phyloP scores from a whole-genome alignment of 768 basidiomycete species.

The Fomitopsis pulvina region DNA sequence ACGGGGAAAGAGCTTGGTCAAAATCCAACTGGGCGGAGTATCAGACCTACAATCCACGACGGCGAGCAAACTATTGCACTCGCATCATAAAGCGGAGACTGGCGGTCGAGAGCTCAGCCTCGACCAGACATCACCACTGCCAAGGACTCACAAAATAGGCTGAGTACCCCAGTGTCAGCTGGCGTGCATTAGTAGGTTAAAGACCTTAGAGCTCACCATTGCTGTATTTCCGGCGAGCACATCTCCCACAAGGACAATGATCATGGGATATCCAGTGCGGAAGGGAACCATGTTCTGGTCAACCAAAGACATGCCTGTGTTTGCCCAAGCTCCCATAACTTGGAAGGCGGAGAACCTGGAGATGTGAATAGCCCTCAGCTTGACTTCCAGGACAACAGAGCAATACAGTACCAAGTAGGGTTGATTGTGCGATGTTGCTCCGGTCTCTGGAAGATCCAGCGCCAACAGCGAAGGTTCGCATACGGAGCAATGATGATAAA shows the following conservation, averaged over 20 bases:
- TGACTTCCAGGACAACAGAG: background rate
- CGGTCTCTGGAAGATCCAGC: slow-evolving; percentile 28
- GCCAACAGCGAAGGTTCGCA: slow-evolving; percentile 31
- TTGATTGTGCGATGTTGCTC: slow-evolving; percentile 33
- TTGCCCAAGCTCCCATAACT: slow-evolving; percentile 43
- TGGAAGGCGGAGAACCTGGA: slow-evolving; percentile 42
- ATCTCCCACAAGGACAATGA: slow-evolving; percentile 33
- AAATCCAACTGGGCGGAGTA: slow-evolving; percentile 52
- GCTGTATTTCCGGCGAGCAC: slow-evolving; percentile 53
- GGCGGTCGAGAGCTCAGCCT: background rate
- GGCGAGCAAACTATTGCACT: slow-evolving; percentile 25
- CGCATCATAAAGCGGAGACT: slow-evolving; percentile 83
- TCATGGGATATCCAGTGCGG: slow-evolving; percentile 39
- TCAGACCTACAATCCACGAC: background rate
- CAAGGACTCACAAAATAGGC: slow-evolving; percentile 89
- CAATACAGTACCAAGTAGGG: slow-evolving; percentile 32
- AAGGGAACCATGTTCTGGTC: slow-evolving; percentile 51
- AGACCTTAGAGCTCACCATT: slow-evolving; percentile 38
- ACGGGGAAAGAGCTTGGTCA: slow-evolving; percentile 52
- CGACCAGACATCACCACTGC: background rate
- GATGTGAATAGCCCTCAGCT: background rate
- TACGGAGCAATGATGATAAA: slow-evolving; percentile 44
- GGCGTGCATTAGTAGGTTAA: background rate
- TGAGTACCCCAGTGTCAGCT: slow-evolving; percentile 22
- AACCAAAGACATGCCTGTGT: slow-evolving; percentile 42